These are phyloP conservation scores for Citrus medica DNA, from an alignment of 345 rosid genomes.

Conservation along the genomic window DNA sequence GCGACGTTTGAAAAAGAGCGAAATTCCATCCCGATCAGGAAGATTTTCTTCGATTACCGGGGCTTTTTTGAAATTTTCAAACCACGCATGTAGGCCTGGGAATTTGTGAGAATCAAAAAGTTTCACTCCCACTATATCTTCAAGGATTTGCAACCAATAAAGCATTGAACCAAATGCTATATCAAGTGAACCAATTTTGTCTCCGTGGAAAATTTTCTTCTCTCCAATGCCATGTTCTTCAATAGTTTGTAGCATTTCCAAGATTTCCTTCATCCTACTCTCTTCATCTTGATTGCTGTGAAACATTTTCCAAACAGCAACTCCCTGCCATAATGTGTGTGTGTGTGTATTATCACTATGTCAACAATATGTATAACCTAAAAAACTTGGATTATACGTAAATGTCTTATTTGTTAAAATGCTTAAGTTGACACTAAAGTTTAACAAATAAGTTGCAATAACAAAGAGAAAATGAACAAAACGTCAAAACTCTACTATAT, in stretches of 20 bases:
- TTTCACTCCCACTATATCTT: background rate
- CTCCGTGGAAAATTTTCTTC: background rate
- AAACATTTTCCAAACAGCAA: background rate
- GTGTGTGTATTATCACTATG: too few relatives aligned
- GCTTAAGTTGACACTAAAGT: too few relatives aligned
- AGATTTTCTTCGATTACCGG: background rate
- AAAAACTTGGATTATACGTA: too few relatives aligned
- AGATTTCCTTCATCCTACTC: background rate
- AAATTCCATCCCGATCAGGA: background rate
- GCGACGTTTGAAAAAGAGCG: background rate
- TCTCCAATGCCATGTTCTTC: slow-evolving; percentile 4
- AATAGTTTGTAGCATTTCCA: background rate
- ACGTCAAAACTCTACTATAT: too few relatives aligned
- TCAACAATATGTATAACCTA: background rate
- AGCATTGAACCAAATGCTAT: background rate
- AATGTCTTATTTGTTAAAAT: too few relatives aligned
- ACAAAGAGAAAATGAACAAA: too few relatives aligned
- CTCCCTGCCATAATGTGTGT: background rate
- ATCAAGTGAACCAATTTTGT: background rate
- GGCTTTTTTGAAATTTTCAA: background rate
- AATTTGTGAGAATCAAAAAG: background rate
- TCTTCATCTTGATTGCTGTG: background rate
- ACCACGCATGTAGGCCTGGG: background rate
- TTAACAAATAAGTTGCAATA: too few relatives aligned
- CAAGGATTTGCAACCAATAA: background rate